A percentile compares a stretch with the other conserved stretches of the same genome.
phyloP scores from a whole-genome alignment of 495 filamentous ascomycete genomes.

The Annulohypoxylon maeteangense region DNA sequence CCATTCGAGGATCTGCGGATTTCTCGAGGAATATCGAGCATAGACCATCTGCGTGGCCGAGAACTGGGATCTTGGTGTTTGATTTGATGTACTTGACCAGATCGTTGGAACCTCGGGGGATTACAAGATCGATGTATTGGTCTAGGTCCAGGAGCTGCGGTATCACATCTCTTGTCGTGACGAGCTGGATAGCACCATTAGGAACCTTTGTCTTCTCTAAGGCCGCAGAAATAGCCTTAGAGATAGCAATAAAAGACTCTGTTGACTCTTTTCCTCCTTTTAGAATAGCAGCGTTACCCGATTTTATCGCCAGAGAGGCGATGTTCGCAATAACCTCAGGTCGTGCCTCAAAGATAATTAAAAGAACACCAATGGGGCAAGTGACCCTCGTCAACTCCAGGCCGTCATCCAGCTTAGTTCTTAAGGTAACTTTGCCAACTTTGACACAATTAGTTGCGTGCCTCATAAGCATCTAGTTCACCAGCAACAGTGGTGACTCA shows the following conservation, averaged over 20 bases:
- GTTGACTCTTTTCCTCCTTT: constrained; percentile 98
- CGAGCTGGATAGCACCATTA: constrained; percentile 87
- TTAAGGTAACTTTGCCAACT: constrained; percentile 88
- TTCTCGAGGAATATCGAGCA: constrained; percentile 89
- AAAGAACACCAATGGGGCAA: constrained; percentile 93
- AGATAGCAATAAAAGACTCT: constrained; percentile 90
- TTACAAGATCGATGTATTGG: constrained; percentile 90
- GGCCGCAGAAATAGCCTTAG: constrained; percentile 82
- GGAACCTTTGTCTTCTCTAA: constrained; percentile 82
- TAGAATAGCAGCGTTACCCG: constrained; percentile 94
- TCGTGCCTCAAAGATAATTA: constrained; percentile 98
- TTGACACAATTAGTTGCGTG: constrained; percentile 12
- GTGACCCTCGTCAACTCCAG: constrained; percentile 85
- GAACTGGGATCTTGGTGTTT: constrained; percentile 91
- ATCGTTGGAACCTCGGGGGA: constrained; percentile 92
- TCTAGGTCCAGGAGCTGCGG: constrained; percentile 85
- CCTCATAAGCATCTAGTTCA: not conserved
- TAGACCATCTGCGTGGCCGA: constrained; percentile 95
- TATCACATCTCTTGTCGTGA: constrained; percentile 89
- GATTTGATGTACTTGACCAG: constrained; percentile 90
- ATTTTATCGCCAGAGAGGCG: constrained; percentile 95
- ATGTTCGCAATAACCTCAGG: constrained; percentile 99
- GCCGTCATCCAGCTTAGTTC: constrained; percentile 88
- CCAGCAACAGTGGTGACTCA: constrained; percentile 54
- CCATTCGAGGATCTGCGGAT: constrained; percentile 77